Evolutionary conservation across 2,329 filamentous ascomycete species (phyloP).

Genomic region (Trichoderma lentiforme): DNA sequence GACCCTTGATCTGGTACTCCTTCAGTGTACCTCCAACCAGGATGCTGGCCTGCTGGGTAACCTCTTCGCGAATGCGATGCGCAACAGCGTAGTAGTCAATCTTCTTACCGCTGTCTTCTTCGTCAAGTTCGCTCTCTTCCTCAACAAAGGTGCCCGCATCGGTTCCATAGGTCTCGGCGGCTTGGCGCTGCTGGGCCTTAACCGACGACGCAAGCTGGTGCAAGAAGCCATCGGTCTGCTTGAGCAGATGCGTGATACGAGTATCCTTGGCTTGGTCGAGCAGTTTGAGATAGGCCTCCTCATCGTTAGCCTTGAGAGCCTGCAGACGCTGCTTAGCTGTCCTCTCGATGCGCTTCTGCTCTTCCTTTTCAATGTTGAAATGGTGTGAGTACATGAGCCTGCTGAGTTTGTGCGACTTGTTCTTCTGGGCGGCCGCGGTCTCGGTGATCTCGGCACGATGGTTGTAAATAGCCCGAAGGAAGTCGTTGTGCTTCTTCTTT

Average conservation of each 20-base stretch:
- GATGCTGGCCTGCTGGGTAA: conserved; percentile 76
- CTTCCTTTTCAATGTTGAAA: conserved; percentile 96
- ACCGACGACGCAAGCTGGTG: conserved; percentile 93
- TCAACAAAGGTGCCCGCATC: conserved; percentile 51
- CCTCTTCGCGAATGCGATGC: conserved; percentile 91
- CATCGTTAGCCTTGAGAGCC: conserved; percentile 96
- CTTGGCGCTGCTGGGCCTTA: conserved; percentile 85
- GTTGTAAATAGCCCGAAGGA: conserved; percentile 79
- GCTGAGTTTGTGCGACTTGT: conserved; percentile 80
- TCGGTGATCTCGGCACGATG: conserved; percentile 77
- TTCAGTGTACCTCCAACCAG: conserved; percentile 91
- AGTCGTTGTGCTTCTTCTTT: conserved; percentile 95
- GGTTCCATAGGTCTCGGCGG: conserved; percentile 73
- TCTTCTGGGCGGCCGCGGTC: conserved; percentile 62
- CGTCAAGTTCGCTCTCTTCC: conserved; percentile 66
- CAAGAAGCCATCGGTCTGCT: conserved; percentile 96
- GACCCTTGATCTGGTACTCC: conserved; percentile 96
- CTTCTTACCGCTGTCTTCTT: conserved; percentile 70
- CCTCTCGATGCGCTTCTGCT: conserved; percentile 95
- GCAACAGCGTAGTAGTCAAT: conserved; percentile 99
- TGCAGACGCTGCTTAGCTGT: conserved; percentile 99
- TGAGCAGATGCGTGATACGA: conserved; percentile 94
- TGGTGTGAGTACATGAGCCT: conserved; percentile 87
- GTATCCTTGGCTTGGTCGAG: conserved; percentile 99
- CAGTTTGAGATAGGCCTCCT: conserved; percentile 96